Base-by-base conservation (phyloP, 805 yeast genomes). In the Saturnispora hagleri region DNA sequence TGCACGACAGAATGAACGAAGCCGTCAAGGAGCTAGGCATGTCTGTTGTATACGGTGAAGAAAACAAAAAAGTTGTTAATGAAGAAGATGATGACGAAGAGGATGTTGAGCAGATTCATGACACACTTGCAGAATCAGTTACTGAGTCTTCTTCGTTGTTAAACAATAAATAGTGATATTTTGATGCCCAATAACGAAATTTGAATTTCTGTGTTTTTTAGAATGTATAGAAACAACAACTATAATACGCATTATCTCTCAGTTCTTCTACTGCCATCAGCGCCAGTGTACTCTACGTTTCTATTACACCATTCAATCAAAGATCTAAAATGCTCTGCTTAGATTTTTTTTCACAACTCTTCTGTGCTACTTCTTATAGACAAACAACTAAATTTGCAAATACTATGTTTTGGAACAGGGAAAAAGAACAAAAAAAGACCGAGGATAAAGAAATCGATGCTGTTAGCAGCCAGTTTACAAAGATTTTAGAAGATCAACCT, bases 1-100 rank as follows among this genome's bases (percentile, higher is more conserved):
- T 83, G 9, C 73, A 86, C 60, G 73, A 72, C 0, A 62, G 65
- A 31, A 90, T 91, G 96, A 58, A 67, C 35, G 57, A 60, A 12
- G 69, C 63, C 12, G 63, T 75, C 22, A 55, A 67, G 47, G 65
- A 64, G 44, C 53, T 77, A 33, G 84, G 83, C 17, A 73, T 67
- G 65, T 71, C 77, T 46, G 60, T 57, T 28, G 65, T 68, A 24
- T 35, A 54, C 47, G 67, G 68, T 4, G 62, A 57, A 42, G 27
- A 34, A 18, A 36, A 22, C 13, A 24, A 27, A 7, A 5, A 12
- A 7, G n/a, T 35, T 3, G 33, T n/a, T 22, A 42, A 27, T 43
- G 48, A 35, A 20, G 46, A 27, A 9, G 47, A 47, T 6, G 41
- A 35, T 5, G 24, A 13, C 3, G 56, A 46, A 24, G 55, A 48